These are phyloP conservation scores for Trichoderma simmonsii DNA, from an alignment of 2,329 filamentous ascomycete genomes.

Conservation along the genomic window DNA sequence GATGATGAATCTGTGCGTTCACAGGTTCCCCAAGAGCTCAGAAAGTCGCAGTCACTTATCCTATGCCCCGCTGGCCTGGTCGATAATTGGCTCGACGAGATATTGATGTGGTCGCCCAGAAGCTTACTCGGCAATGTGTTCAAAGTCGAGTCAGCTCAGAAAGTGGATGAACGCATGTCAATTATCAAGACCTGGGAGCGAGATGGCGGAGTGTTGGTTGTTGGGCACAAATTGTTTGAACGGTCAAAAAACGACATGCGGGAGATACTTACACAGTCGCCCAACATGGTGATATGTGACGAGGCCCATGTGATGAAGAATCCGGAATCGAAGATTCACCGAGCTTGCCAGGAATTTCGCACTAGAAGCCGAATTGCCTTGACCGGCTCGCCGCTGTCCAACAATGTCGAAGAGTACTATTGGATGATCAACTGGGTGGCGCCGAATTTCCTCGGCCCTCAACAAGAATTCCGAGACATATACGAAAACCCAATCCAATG, in stretches of 20 bases:
- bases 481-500: slow-evolving; percentile 70
- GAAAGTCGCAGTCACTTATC: slow-evolving; percentile 62
- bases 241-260: slow-evolving; percentile 26
- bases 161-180: slow-evolving; percentile 36
- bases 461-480: slow-evolving; percentile 64
- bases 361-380: slow-evolving; percentile 75
- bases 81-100: slow-evolving; percentile 80
- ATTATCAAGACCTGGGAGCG: slow-evolving; percentile 58
- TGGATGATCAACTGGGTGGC: slow-evolving; percentile 87
- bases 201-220: slow-evolving; percentile 68
- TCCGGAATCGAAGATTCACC: slow-evolving; percentile 47
- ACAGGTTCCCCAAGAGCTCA: slow-evolving; percentile 68
- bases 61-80: slow-evolving; percentile 73
- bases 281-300: slow-evolving; percentile 76
- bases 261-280: slow-evolving; percentile 53
- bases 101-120: slow-evolving; percentile 64
- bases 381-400: slow-evolving; percentile 82
- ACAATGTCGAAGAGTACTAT: slow-evolving; percentile 80
- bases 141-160: slow-evolving; percentile 47
- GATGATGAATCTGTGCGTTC: slow-evolving; percentile 50
- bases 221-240: slow-evolving; percentile 62
- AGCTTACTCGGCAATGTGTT: slow-evolving; percentile 53
- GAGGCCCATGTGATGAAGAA: slow-evolving; percentile 84
- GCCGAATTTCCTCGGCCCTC: slow-evolving; percentile 69
- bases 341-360: slow-evolving; percentile 55